Evolutionary conservation across 2,329 filamentous ascomycete genomes (phyloP).

Genomic region (Thelonectria blattea): DNA sequence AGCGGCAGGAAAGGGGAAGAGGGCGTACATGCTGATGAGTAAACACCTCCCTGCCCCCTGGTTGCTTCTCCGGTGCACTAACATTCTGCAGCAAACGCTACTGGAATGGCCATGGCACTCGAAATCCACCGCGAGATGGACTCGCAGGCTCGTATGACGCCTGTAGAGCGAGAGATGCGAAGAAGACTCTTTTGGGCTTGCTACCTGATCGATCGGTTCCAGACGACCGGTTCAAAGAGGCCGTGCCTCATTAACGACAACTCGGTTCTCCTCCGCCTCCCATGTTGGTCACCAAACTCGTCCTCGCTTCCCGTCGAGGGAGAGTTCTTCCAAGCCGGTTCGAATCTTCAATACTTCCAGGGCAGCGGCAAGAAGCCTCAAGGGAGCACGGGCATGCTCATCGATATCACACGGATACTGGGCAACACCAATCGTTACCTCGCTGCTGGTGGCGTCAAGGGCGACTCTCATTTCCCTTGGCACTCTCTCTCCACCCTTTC

Average conservation of each 20-base stretch:
- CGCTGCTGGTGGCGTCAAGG: slow-evolving; percentile 84
- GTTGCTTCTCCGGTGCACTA: slow-evolving; percentile 35
- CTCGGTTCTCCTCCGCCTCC: slow-evolving; percentile 75
- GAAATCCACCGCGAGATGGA: slow-evolving; percentile 81
- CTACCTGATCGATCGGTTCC: slow-evolving; percentile 85
- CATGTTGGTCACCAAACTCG: slow-evolving; percentile 72
- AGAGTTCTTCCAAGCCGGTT: slow-evolving; percentile 79
- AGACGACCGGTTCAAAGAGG: slow-evolving; percentile 79
- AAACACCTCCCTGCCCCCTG: slow-evolving; percentile 37
- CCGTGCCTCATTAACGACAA: slow-evolving; percentile 82
- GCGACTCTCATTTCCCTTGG: slow-evolving; percentile 91
- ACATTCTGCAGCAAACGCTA: slow-evolving; percentile 66
- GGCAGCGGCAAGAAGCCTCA: slow-evolving; percentile 73
- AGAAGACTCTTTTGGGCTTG: slow-evolving; percentile 88
- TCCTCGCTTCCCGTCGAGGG: slow-evolving; percentile 71
- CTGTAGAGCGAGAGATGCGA: slow-evolving; percentile 75
- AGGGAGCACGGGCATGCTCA: slow-evolving; percentile 79
- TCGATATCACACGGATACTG: slow-evolving; percentile 83
- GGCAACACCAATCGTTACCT: slow-evolving; percentile 85
- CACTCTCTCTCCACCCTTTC: slow-evolving; percentile 84
- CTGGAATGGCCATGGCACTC: slow-evolving; percentile 83
- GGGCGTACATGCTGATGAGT: slow-evolving; percentile 86
- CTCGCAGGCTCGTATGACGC: slow-evolving; percentile 63
- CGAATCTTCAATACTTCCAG: slow-evolving; percentile 76
- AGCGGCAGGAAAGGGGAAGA: slow-evolving; percentile 80